These are phyloP conservation scores for Metschnikowia hibisci DNA, from an alignment of 805 yeast genomes.

Conservation along the genomic window DNA sequence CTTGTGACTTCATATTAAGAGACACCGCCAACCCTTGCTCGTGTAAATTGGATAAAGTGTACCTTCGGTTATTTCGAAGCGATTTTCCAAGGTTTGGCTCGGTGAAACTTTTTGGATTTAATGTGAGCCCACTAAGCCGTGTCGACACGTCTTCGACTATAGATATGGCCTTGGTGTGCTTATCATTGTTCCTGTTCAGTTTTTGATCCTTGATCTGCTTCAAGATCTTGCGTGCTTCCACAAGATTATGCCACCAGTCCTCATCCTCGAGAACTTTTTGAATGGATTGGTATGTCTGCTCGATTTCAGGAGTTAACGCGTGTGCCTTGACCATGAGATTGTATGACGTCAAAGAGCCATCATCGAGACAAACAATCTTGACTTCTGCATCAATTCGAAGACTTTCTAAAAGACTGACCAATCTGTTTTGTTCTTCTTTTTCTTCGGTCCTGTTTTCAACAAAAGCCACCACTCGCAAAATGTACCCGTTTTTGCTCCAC, in stretches of 20 bases:
- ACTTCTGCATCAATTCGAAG: conserved; percentile 81
- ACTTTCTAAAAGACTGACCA: conserved; percentile 61
- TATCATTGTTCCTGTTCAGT: conserved; percentile 11
- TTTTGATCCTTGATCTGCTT: conserved; percentile 33
- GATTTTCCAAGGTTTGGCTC: conserved; percentile 14
- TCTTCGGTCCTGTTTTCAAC: conserved; percentile 76
- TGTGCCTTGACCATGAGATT: conserved; percentile 75
- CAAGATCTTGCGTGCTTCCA: conserved; percentile 49
- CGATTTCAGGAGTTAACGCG: conserved; percentile 29
- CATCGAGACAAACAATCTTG: conserved; percentile 65
- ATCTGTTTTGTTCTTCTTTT: conserved; percentile 61
- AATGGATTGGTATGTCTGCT: conserved; percentile 38
- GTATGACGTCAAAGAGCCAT: conserved; percentile 55
- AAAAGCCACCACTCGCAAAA: conserved; percentile 78
- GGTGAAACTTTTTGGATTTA: conserved; percentile 16
- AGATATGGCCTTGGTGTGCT: conserved; percentile 7
- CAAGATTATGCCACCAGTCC: conserved; percentile 81
- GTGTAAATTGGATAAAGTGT: conserved; percentile 62
- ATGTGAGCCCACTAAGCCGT: conserved; percentile 21
- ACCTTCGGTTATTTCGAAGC: conserved; percentile 35
- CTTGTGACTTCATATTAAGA: conserved; percentile 64
- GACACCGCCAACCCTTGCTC: conserved; percentile 66
- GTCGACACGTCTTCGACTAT: conserved; percentile 11
- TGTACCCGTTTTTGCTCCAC: conserved; percentile 73
- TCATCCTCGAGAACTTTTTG: conserved; percentile 52